Conservation (phyloP, 495 filamentous ascomycete species). For the Penicillium mononematosum region DNA sequence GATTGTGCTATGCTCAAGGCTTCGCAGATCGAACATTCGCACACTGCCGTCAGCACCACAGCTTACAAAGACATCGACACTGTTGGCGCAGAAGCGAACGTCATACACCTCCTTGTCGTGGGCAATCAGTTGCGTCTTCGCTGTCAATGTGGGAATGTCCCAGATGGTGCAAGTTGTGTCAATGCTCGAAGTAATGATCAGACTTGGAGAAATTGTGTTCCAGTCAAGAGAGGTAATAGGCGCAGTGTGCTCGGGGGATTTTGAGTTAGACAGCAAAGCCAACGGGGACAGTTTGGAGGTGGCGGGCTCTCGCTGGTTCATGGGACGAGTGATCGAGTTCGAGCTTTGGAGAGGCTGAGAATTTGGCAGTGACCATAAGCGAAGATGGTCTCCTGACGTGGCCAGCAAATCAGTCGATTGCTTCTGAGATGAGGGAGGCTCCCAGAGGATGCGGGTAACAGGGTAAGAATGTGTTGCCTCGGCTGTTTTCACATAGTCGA, state of each 20-base stretch:
- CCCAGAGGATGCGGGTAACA: slow-evolving; percentile 94
- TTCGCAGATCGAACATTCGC: slow-evolving; percentile 96
- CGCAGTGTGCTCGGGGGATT: slow-evolving; percentile 96
- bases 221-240: slow-evolving; percentile 95
- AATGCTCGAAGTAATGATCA: slow-evolving; percentile 98
- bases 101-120: slow-evolving; percentile 99
- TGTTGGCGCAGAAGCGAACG: slow-evolving; percentile 94
- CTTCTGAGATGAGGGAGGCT: slow-evolving; percentile 95
- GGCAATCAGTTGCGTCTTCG: slow-evolving; percentile 97
- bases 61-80: slow-evolving; percentile 94
- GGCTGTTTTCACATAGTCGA: slow-evolving; percentile 93
- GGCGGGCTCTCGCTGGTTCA: slow-evolving; percentile 61
- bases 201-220: slow-evolving; percentile 92
- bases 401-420: slow-evolving; percentile 94
- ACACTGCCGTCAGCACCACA: slow-evolving; percentile 98
- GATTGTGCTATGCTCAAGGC: slow-evolving; percentile 96
- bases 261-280: slow-evolving; percentile 92
- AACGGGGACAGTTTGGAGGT: slow-evolving; percentile 88
- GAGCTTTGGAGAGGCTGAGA: slow-evolving; percentile 48
- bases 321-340: slow-evolving; percentile 72
- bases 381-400: slow-evolving; percentile 93
- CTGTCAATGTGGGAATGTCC: slow-evolving; percentile 97
- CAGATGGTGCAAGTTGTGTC: slow-evolving; percentile 99
- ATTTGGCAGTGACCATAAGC: slow-evolving; percentile 85
- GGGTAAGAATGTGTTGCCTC: slow-evolving; percentile 98